Base-by-base conservation (phyloP, 805 yeast genomes). In the Myxozyma geophila region DNA sequence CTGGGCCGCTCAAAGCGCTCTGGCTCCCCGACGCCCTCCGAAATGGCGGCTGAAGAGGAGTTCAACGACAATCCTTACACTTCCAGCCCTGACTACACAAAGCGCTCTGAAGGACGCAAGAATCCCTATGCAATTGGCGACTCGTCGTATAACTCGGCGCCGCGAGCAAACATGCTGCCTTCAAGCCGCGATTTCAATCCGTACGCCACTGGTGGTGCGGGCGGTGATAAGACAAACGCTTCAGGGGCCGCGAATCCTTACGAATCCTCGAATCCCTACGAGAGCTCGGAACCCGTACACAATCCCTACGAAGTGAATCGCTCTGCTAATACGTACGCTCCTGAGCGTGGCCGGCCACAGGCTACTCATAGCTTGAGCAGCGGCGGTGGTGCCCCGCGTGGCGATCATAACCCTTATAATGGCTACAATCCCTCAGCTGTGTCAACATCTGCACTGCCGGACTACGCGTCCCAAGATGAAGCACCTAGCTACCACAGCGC, bases 71-170 rank as follows among this genome's bases (percentile, higher is more conserved):
- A 54, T 37, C 63, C 63, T 23, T 59, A 59, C 55, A 48, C 49
- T 12, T 13, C 43, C 21, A 43, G 46, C 33, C 50, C 44, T 8
- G 63, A 59, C 43, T 46, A 54, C 54, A 49, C 46, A n/a, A 52
- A 36, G 46, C 51, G 53, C 28, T 23, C 40, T n/a, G 56, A 50
- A 35, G 53, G 58, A 15, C 46, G 48, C 15, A 21, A 19, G 17
- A 62, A 62, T 37, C 65, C 65, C n/a, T 62, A 62, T 36, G 62
- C 62, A 13, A 23, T 62, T 10, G 58, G 58, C 36, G 48, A 37
- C 46, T 17, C 39, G n/a, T 8, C 52, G 9, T 62, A 50, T 54
- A 60, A 60, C 51, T 46, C 63, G 39, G 63, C 37, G 17, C 62
- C 57, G 17, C 5, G n/a, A 39, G 36, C 49, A 1, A 21, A 21